A percentile compares a stretch with the other conserved stretches of the same genome.
These are phyloP conservation scores for Alternaria hordeiaustralica DNA, from an alignment of 2,329 filamentous ascomycete genomes.

Conservation along the genomic window DNA sequence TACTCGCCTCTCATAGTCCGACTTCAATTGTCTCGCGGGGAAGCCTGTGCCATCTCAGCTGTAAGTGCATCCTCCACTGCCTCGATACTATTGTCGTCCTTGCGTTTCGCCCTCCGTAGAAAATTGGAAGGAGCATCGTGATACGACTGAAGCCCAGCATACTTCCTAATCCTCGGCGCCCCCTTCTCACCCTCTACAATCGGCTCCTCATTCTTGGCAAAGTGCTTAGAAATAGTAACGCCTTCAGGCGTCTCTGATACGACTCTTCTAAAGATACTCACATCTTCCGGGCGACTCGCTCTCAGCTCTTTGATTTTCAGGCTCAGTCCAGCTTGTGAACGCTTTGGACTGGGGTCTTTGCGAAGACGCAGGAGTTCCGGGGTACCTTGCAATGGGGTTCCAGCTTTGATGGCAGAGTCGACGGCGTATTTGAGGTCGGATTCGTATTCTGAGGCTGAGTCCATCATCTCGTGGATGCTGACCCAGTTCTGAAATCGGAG, in stretches of 20 bases:
- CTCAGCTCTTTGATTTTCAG: slow-evolving; percentile 13
- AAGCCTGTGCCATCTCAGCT: background rate
- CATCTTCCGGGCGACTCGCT: background rate
- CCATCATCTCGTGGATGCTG: slow-evolving; percentile 55
- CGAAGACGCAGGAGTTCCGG: slow-evolving; percentile 6
- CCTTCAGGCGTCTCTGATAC: background rate
- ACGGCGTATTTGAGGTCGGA: slow-evolving; percentile 2
- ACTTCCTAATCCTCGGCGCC: slow-evolving; percentile 7
- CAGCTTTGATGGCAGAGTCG: slow-evolving; percentile 18
- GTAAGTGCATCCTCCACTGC: background rate
- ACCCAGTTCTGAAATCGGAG: slow-evolving; percentile 60
- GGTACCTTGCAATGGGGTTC: slow-evolving; percentile 7
- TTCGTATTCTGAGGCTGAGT: slow-evolving; percentile 41
- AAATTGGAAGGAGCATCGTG: background rate
- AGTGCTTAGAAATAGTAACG: slow-evolving; percentile 10
- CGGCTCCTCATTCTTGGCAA: slow-evolving; percentile 1
- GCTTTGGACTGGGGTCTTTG: background rate
- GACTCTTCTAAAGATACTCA: slow-evolving; percentile 6
- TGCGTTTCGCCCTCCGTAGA: background rate
- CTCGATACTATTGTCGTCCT: background rate
- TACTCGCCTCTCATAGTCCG: background rate
- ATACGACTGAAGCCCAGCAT: slow-evolving; percentile 10
- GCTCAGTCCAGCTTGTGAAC: background rate
- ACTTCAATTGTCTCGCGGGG: background rate
- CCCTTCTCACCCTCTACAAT: background rate